A percentile compares a stretch with the other conserved stretches of the same genome.
These are phyloP conservation scores for Glaciozyma martinii DNA, from an alignment of 768 basidiomycete species.

Conservation along the genomic window DNA sequence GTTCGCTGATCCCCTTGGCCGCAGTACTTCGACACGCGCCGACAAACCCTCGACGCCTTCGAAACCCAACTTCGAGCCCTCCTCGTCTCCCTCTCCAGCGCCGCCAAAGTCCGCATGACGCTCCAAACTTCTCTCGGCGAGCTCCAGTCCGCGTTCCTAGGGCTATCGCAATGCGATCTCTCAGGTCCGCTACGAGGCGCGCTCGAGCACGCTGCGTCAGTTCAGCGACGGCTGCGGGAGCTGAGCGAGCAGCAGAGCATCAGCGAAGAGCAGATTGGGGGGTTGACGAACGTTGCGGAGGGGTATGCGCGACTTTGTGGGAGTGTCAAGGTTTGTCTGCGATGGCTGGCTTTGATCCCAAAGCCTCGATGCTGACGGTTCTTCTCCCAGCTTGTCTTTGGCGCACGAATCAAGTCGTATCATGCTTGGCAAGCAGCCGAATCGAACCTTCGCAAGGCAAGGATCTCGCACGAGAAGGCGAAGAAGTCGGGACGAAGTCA, in stretches of 20 bases:
- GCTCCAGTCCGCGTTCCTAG: slow-evolving; percentile 61
- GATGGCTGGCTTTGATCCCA: slow-evolving; percentile 52
- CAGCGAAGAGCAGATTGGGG: slow-evolving; percentile 59
- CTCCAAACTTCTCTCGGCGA: slow-evolving; percentile 42
- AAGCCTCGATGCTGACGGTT: slow-evolving; percentile 34
- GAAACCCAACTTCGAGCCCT: slow-evolving; percentile 80
- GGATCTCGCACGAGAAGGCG: slow-evolving; percentile 69
- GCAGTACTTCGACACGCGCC: slow-evolving; percentile 88
- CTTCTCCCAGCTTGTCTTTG: slow-evolving; percentile 65
- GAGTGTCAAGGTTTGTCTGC: slow-evolving; percentile 20
- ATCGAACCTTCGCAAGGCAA: slow-evolving; percentile 59
- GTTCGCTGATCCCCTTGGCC: not conserved
- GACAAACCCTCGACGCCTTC: slow-evolving; percentile 71
- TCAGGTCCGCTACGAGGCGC: slow-evolving; percentile 58
- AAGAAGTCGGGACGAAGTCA: slow-evolving; percentile 65
- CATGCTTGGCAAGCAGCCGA: slow-evolving; percentile 74
- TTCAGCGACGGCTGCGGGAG: slow-evolving; percentile 66
- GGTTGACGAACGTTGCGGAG: slow-evolving; percentile 71
- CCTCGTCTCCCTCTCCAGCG: slow-evolving; percentile 73
- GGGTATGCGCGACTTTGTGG: slow-evolving; percentile 72
- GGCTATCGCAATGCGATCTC: slow-evolving; percentile 43
- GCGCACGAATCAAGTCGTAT: slow-evolving; percentile 72
- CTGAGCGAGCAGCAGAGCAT: slow-evolving; percentile 64
- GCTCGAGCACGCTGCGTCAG: slow-evolving; percentile 60
- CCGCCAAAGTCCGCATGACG: slow-evolving; percentile 67